Conservation (phyloP, 306 rosid genomes). For the Arachis hypogaea region DNA sequence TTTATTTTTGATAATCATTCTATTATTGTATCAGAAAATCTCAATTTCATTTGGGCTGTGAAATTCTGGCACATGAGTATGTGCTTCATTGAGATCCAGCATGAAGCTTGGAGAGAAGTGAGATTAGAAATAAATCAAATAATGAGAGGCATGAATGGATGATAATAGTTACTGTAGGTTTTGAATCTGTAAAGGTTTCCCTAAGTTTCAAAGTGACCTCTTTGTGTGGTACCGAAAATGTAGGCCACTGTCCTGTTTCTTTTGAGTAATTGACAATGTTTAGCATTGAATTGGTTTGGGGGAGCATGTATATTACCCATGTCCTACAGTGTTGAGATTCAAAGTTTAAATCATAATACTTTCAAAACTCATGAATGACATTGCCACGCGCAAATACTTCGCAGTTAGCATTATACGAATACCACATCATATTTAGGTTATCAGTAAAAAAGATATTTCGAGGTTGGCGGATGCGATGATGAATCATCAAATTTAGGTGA, state of each 20-base stretch:
- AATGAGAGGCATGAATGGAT: background rate
- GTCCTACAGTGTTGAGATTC: background rate
- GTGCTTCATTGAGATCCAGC: conserved; percentile 4
- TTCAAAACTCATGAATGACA: background rate
- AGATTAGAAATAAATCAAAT: conserved; percentile 9
- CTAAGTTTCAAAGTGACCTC: conserved; percentile 16
- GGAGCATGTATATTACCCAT: background rate
- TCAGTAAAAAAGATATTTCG: no score
- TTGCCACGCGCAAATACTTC: background rate
- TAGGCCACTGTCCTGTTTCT: background rate
- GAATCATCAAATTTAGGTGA: no score
- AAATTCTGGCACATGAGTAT: background rate
- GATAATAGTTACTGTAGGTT: background rate
- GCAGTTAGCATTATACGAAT: no score
- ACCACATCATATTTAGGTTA: no score
- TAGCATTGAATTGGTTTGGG: conserved; percentile 9
- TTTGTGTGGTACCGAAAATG: background rate
- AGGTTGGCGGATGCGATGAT: no score
- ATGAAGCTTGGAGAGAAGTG: background rate
- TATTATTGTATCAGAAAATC: conserved; percentile 5
- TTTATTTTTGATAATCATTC: background rate
- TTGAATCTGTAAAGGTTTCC: conserved; percentile 4
- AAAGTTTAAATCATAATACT: background rate
- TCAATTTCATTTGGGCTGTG: background rate
- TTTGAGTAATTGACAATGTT: conserved; percentile 5